Conservation (phyloP, 179 eudicot species). For the Beta macrorhiza region DNA sequence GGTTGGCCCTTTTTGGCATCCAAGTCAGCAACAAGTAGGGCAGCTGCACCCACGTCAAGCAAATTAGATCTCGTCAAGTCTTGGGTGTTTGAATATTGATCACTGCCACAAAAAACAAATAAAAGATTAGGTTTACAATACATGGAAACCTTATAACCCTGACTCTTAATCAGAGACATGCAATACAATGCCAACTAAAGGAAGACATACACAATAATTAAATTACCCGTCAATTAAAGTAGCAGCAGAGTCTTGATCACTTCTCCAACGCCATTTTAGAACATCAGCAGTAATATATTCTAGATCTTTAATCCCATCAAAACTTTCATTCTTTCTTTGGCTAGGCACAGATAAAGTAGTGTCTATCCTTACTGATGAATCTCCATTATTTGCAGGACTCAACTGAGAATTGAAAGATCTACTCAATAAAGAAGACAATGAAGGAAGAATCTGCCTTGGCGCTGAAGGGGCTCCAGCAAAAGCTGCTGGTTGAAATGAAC, state of each 20-base stretch:
- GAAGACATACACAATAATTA: constrained; percentile 16
- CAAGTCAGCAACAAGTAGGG: constrained; percentile 84
- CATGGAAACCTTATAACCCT: constrained; percentile 5
- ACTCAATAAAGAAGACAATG: constrained; percentile 83
- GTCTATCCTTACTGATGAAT: constrained; percentile 67
- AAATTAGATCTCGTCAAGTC: constrained; percentile 63
- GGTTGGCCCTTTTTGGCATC: constrained; percentile 81
- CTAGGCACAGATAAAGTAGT: constrained; percentile 57
- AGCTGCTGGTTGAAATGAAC: constrained; percentile 86
- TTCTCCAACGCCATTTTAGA: constrained; percentile 87
- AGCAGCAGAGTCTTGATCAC: constrained; percentile 59
- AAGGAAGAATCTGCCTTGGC: constrained; percentile 88
- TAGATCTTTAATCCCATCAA: constrained; percentile 53
- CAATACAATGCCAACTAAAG: not conserved
- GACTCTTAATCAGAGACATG: constrained; percentile 3
- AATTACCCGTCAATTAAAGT: constrained; percentile 65
- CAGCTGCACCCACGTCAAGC: constrained; percentile 96
- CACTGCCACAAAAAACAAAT: constrained; percentile 46
- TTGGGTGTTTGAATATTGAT: constrained; percentile 52
- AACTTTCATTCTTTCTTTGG: constrained; percentile 57
- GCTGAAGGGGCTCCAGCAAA: constrained; percentile 82
- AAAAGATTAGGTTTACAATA: constrained; percentile 18
- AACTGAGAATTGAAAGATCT: constrained; percentile 89
- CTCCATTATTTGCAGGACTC: constrained; percentile 64
- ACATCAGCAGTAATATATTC: constrained; percentile 82